Evolutionary conservation across 2,329 filamentous ascomycete genomes (phyloP).

Genomic region (Fonsecaea monophora): DNA sequence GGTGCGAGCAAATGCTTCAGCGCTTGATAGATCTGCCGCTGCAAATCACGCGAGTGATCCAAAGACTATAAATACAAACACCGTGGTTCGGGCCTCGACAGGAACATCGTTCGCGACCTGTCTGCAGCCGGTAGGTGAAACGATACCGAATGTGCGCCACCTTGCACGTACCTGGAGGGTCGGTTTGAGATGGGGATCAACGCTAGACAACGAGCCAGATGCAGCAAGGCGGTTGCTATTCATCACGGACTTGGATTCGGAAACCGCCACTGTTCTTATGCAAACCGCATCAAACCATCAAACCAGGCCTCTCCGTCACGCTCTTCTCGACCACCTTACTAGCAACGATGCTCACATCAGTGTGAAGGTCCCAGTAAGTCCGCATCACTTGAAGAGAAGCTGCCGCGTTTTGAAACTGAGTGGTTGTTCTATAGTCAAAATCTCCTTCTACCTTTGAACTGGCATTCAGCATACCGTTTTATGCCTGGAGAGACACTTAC

Average conservation of each 20-base stretch:
- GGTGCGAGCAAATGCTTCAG: not conserved
- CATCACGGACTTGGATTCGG: not conserved
- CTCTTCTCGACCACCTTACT: not conserved
- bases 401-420: not conserved
- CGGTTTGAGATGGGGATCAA: not conserved
- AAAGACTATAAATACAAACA: not conserved
- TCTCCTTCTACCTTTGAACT: not conserved
- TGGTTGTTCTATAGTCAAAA: not conserved
- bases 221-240: slow-evolving; percentile 10
- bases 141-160: not conserved
- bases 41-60: not conserved
- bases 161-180: not conserved
- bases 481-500: not conserved
- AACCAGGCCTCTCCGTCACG: slow-evolving; percentile 7
- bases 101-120: not conserved
- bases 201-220: slow-evolving; percentile 1
- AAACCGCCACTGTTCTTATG: not conserved
- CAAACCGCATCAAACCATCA: not conserved
- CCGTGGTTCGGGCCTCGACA: too few species aligned
- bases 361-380: not conserved
- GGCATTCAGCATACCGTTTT: not conserved
- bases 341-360: not conserved
- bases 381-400: not conserved
- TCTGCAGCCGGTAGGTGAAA: not conserved
- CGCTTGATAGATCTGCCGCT: not conserved